These are phyloP conservation scores for Pleurotus sapidus DNA, from an alignment of 768 basidiomycete genomes.

Conservation along the genomic window DNA sequence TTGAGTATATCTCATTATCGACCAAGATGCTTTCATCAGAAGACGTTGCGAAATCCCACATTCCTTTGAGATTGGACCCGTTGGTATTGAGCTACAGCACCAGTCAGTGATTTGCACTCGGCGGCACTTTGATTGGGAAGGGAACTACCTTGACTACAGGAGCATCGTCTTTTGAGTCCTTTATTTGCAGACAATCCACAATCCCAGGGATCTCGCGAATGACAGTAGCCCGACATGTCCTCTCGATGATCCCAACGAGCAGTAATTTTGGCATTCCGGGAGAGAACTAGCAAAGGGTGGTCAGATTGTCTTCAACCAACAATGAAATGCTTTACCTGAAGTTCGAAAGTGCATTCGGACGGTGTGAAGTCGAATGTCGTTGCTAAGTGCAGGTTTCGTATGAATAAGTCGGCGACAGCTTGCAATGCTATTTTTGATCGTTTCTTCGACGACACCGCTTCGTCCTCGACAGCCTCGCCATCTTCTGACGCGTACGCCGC, in stretches of 20 bases:
- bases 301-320: neutral
- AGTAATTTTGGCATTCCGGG: slow-evolving; percentile 90
- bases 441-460: slow-evolving; percentile 22
- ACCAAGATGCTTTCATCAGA: slow-evolving; percentile 62
- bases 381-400: slow-evolving; percentile 58
- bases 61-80: slow-evolving; percentile 88
- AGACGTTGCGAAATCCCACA: slow-evolving; percentile 74
- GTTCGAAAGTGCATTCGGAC: slow-evolving; percentile 68
- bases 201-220: slow-evolving; percentile 91
- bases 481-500: slow-evolving; percentile 56
- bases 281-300: slow-evolving; percentile 58
- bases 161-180: slow-evolving; percentile 51
- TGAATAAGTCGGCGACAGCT: slow-evolving; percentile 49
- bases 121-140: neutral
- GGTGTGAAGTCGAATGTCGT: slow-evolving; percentile 72
- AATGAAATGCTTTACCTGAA: slow-evolving; percentile 62
- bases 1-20: slow-evolving; percentile 82
- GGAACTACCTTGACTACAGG: slow-evolving; percentile 45
- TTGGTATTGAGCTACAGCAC: slow-evolving; percentile 74
- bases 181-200: slow-evolving; percentile 77
- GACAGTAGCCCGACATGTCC: slow-evolving; percentile 78
- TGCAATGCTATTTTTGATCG: slow-evolving; percentile 34
- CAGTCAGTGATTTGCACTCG: neutral
- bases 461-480: slow-evolving; percentile 25
- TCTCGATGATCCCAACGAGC: slow-evolving; percentile 90